Percentiles rank a stretch among this genome's conserved stretches.
Evolutionary conservation across 768 basidiomycete species (phyloP).

Genomic region (Russula dissimulans): DNA sequence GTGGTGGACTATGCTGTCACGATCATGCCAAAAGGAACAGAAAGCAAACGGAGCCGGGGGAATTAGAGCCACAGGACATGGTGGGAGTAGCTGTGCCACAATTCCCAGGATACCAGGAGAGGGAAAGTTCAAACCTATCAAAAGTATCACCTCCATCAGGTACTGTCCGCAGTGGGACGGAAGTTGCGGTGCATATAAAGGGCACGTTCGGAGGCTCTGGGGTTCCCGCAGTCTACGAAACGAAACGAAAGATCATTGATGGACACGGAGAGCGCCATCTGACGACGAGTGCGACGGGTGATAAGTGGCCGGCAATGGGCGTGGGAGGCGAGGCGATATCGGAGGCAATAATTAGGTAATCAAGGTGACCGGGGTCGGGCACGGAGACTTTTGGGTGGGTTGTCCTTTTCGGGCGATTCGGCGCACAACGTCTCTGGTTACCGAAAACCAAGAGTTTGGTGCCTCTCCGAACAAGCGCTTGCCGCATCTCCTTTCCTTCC

Average conservation of each 20-base stretch:
- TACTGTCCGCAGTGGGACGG: not conserved
- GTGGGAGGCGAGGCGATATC: too few relatives aligned
- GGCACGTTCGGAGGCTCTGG: too few relatives aligned
- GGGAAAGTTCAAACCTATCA: not conserved
- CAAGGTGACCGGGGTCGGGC: not conserved
- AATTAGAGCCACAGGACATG: not conserved
- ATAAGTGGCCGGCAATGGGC: too few relatives aligned
- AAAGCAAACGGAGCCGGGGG: not conserved
- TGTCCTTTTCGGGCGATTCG: too few relatives aligned
- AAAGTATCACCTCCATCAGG: slow-evolving; percentile 1
- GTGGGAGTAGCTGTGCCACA: not conserved
- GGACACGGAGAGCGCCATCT: too few relatives aligned
- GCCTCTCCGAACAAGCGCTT: not conserved
- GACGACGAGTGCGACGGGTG: too few relatives aligned
- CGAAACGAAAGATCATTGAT: too few relatives aligned
- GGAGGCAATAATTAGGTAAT: not conserved
- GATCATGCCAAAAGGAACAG: not conserved
- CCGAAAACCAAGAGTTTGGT: slow-evolving; percentile 8
- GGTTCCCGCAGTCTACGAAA: too few relatives aligned
- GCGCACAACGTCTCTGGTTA: not conserved
- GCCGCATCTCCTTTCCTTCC: slow-evolving; percentile 1
- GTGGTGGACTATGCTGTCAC: not conserved
- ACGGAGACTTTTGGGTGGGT: not conserved
- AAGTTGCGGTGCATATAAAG: not conserved
- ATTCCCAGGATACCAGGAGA: slow-evolving; percentile 1